Base-by-base conservation (phyloP, 1,139 yeast genomes). In the Candida tropicalis region DNA sequence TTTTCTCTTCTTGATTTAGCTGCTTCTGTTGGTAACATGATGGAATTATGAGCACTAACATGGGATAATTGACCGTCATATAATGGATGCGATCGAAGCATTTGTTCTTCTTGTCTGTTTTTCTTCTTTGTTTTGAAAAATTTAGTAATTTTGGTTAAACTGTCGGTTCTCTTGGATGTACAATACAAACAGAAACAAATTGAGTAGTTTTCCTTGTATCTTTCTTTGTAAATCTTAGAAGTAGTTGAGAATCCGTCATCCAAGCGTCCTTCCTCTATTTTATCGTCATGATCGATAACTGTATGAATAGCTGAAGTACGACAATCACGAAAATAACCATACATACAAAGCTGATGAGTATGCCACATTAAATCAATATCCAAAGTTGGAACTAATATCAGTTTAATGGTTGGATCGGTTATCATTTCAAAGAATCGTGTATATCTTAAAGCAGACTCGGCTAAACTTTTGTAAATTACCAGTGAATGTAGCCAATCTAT, bases 331-430 rank as follows among this genome's bases (percentile, higher is more conserved):
- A 56, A 54, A 47, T 70, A 69, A 22, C 48, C 49, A 16, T 38
- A 40, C 34, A 62, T 58, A 3, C 58, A 52, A 25, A 70, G 53
- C 44, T 65, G 72, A 44, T 69, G 73, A 7, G 74, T 68, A 44
- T 66, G 73, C 75, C 75, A 69, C 2, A 64, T 55, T 31, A 70
- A 53, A 45, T 70, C 74, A 28, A 70, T 62, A 43, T 70, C 75
- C 42, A 69, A 52, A 1, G 75, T 66, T 0, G 75, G 74, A 1
- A 70, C 66, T 17, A 62, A 50, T 39, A 57, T 49, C 22, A n/a
- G 34, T 13, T 23, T 20, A 10, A 38, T 39, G 9, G 42, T 37
- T 0, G 33, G 18, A 12, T 37, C 41, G 18, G 16, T 41, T 36
- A 65, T 51, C 39, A 37, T 37, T 18, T 37, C 39, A 28, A 37